Conservation (phyloP, 495 filamentous ascomycete species). For the Penicillium bovifimosum region DNA sequence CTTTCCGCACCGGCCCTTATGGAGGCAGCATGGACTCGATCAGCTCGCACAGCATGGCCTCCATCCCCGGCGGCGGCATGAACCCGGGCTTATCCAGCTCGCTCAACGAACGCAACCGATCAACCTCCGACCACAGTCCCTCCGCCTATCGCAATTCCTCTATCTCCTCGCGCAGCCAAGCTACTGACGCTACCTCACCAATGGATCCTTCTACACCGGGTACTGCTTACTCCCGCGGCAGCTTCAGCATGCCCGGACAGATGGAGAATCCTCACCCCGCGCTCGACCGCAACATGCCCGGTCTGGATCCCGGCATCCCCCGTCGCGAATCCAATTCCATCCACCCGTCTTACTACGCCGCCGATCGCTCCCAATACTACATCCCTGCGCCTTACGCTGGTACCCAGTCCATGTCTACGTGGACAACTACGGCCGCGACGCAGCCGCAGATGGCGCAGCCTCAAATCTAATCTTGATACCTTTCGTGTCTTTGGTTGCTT, state of each 20-base stretch:
- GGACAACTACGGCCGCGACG: constrained; percentile 39
- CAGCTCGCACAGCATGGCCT: constrained; percentile 30
- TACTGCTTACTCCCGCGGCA: constrained; percentile 36
- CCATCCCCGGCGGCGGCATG: constrained; percentile 30
- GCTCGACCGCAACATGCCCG: constrained; percentile 31
- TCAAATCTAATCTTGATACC: constrained; percentile 32
- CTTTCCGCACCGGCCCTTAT: constrained; percentile 32
- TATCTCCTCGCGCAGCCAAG: constrained; percentile 39
- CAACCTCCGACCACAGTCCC: constrained; percentile 38
- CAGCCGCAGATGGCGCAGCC: constrained; percentile 44
- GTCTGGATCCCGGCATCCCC: constrained; percentile 34
- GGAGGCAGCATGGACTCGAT: constrained; percentile 35
- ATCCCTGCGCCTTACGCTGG: constrained; percentile 33
- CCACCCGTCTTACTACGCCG: constrained; percentile 30
- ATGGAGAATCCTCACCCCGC: constrained; percentile 28
- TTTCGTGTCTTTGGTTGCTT: constrained; percentile 5
- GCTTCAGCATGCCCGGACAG: constrained; percentile 37
- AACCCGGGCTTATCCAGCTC: constrained; percentile 28
- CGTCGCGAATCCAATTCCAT: constrained; percentile 40
- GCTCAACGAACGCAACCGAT: constrained; percentile 38
- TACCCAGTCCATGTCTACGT: constrained; percentile 30
- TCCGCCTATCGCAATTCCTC: constrained; percentile 41
- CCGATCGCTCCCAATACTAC: constrained; percentile 38
- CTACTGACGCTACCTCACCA: constrained; percentile 40
- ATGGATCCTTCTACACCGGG: constrained; percentile 37